Base-by-base conservation (phyloP, 176 grass and related monocot genomes). In the Tillandsia fasciculata region DNA sequence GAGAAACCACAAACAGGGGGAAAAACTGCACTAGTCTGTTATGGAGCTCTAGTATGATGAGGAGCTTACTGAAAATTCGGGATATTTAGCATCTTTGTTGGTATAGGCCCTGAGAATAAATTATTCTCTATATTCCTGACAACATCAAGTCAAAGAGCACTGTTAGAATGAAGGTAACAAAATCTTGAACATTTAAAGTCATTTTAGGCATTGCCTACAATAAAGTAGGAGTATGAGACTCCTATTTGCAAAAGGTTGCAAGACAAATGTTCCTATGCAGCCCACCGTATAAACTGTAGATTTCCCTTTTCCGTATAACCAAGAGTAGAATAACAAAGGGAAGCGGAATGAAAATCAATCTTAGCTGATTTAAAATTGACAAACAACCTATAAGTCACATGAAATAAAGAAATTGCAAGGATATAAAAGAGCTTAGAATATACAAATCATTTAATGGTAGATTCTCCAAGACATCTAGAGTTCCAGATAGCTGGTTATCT, bases 401-500 rank as follows among this genome's bases (percentile, higher is more conserved):
- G 27, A 74, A 56, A 56, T 50, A 86, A 48, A 54, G 20, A 78
- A 72, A 57, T 42, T 42, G 6, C 33, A 42, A 42, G 33, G 33
- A 42, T 42, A 42, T 42, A 42, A 42, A 42, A 42, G 73, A 27
- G 63, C 64, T 12, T 27, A 80, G 74, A 65, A 78, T 67, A 57
- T 97, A 97, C 93, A 97, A 83, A 84, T 97, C 86, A 90, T 85
- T 80, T 61, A 97, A 80, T 51, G 93, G 77, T 50, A 97, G 93
- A 84, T 87, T 78, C 83, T 92, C 77, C 89, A 97, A 85, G 26
- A 90, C 82, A 77, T 85, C 66, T 49, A 97, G 93, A 22, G 73
- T 87, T 2, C 93, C 89, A 64, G 83, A 83, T 73, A 97, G 72
- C 29, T 71, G 72, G 82, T 97, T 92, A 69, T 92, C 75, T 77